These are phyloP conservation scores for Nemania serpens DNA, from an alignment of 2,329 filamentous ascomycete genomes.

Conservation along the genomic window DNA sequence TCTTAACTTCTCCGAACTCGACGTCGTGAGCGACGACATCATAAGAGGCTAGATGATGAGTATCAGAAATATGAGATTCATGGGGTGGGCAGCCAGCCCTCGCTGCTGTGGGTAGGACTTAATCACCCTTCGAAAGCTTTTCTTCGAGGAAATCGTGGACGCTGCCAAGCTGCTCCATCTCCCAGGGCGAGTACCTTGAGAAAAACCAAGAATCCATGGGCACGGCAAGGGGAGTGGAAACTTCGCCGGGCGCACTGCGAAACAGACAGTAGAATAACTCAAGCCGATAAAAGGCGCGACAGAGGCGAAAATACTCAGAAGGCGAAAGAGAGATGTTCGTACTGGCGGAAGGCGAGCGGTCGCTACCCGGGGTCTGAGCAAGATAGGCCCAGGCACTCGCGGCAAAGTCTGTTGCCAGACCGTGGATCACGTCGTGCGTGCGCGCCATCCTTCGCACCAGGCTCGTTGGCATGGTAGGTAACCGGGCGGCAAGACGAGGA, in stretches of 20 bases:
- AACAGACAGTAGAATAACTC: conserved; percentile 25
- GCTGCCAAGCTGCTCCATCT: conserved; percentile 26
- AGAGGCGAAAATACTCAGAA: conserved; percentile 23
- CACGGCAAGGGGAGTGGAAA: not conserved
- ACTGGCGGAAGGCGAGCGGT: not conserved
- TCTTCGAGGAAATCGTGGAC: conserved; percentile 23
- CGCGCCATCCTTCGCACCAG: conserved; percentile 15
- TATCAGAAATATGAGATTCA: not conserved
- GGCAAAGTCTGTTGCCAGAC: conserved; percentile 18
- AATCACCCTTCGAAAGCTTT: conserved; percentile 22
- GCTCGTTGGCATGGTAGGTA: not conserved
- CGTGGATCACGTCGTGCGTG: conserved; percentile 19
- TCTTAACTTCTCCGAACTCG: conserved; percentile 18
- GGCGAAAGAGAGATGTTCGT: conserved; percentile 2
- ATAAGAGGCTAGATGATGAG: conserved; percentile 12
- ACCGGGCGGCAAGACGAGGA: not conserved
- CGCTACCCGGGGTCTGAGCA: not conserved
- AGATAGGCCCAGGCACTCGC: conserved; percentile 16
- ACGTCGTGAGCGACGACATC: conserved; percentile 24
- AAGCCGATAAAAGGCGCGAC: conserved; percentile 24
- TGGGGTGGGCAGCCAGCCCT: not conserved
- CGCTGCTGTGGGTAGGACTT: not conserved
- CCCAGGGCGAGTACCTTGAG: conserved; percentile 22
- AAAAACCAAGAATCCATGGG: conserved; percentile 1
- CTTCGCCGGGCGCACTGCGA: not conserved